Evolutionary conservation across 2,329 filamentous ascomycete genomes (phyloP).

Genomic region (Lecanosticta acicola): DNA sequence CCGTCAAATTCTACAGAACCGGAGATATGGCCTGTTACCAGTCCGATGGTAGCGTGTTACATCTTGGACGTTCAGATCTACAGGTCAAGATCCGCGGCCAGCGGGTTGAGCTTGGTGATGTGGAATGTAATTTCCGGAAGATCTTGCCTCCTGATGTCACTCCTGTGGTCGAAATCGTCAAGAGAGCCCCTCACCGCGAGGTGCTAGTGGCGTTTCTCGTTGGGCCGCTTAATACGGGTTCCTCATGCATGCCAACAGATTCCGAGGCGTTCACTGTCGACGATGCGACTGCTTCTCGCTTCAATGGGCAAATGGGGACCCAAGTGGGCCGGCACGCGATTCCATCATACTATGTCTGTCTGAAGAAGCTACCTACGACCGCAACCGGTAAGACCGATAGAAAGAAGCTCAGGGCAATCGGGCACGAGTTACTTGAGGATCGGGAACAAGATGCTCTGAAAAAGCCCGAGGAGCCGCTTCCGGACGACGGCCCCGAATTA

Average conservation of each 20-base stretch:
- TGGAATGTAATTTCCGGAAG: conserved; percentile 41
- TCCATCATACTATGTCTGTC: conserved; percentile 1
- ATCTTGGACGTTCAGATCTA: conserved; percentile 59
- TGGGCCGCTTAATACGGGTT: background rate
- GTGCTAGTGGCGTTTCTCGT: conserved; percentile 4
- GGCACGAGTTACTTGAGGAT: background rate
- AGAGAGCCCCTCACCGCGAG: background rate
- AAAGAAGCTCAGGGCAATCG: background rate
- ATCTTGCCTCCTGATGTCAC: background rate
- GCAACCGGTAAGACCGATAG: conserved; percentile 5
- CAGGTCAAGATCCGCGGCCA: conserved; percentile 75
- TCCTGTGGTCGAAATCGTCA: background rate
- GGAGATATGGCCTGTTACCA: background rate
- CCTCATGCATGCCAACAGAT: background rate
- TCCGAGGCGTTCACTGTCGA: background rate
- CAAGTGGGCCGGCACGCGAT: background rate
- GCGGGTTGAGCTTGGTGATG: conserved; percentile 67
- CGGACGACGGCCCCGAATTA: background rate
- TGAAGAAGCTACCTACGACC: background rate
- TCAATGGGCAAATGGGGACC: background rate
- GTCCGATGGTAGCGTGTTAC: background rate
- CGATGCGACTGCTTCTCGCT: background rate
- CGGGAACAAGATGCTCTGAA: background rate
- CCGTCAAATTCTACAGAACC: background rate
- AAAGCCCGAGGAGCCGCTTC: background rate